Percentiles rank a stretch among this genome's conserved stretches.
phyloP scores from a whole-genome alignment of 768 basidiomycete species.

The Thelephora ganbajun region DNA sequence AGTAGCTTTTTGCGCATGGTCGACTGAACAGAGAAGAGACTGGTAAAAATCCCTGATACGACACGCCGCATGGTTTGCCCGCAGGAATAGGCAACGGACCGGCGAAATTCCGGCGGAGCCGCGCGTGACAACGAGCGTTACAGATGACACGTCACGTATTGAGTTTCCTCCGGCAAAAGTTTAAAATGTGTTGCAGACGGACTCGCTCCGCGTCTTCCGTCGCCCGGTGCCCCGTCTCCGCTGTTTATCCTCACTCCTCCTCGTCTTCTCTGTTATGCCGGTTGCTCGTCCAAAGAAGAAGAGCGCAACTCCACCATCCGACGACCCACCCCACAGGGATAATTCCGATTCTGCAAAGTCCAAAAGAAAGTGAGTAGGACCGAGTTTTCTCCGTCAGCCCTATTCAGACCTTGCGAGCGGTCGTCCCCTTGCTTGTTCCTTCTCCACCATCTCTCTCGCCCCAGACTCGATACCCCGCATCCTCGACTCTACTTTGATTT shows the following conservation, averaged over 20 bases:
- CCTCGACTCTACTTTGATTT: slow-evolving; percentile 4
- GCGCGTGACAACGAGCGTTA: background rate
- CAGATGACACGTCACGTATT: background rate
- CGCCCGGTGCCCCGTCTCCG: background rate
- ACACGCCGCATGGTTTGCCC: background rate
- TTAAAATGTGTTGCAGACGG: slow-evolving; percentile 6
- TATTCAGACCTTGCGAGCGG: slow-evolving; percentile 22
- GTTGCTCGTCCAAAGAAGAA: slow-evolving; percentile 56
- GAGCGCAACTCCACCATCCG: slow-evolving; percentile 45
- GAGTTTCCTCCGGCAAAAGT: background rate
- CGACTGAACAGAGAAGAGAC: background rate
- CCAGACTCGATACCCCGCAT: slow-evolving; percentile 4
- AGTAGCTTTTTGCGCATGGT: background rate
- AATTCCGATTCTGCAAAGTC: slow-evolving; percentile 56
- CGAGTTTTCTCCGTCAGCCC: slow-evolving; percentile 42
- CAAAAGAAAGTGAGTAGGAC: slow-evolving; percentile 64
- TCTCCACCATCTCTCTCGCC: slow-evolving; percentile 16
- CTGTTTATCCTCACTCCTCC: slow-evolving; percentile 11
- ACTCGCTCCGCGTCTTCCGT: background rate
- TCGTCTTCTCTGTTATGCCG: slow-evolving; percentile 34
- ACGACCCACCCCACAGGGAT: slow-evolving; percentile 44
- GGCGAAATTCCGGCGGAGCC: slow-evolving; percentile 1
- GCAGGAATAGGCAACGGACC: too few relatives aligned
- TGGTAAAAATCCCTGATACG: too few relatives aligned
- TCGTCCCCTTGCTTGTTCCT: slow-evolving; percentile 25